Evolutionary conservation across 148 eudicot species (phyloP).

Genomic region (Camellia granthamiana): DNA sequence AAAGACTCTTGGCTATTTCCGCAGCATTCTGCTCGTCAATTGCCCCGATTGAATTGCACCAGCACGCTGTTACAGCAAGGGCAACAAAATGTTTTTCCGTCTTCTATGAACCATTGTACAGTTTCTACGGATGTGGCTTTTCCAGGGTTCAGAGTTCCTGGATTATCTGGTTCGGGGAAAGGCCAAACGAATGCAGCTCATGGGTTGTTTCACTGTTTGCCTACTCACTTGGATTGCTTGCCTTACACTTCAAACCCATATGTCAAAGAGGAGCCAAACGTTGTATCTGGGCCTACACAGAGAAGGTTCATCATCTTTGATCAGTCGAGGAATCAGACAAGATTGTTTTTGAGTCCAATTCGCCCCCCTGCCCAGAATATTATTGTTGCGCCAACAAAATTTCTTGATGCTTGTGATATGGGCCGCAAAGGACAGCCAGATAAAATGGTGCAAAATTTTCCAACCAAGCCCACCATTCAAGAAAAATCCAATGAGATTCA

Average conservation of each 20-base stretch:
- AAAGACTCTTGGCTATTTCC: conserved; percentile 34
- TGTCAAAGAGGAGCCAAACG: conserved; percentile 26
- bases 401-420: conserved; percentile 16
- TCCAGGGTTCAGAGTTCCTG: conserved; percentile 30
- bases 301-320: conserved; percentile 62
- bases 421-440: conserved; percentile 5
- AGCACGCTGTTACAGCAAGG: conserved; percentile 30
- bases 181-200: conserved; percentile 27
- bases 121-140: conserved; percentile 32
- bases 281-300: conserved; percentile 23
- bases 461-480: conserved; percentile 22
- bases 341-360: conserved; percentile 42
- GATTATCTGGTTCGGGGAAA: conserved; percentile 20
- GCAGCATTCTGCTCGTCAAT: conserved; percentile 42
- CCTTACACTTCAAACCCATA: conserved; percentile 18
- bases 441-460: conserved; percentile 22
- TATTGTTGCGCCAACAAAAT: conserved; percentile 12
- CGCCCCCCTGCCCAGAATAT: conserved; percentile 32
- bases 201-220: conserved; percentile 18
- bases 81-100: conserved; percentile 40
- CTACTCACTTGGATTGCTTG: conserved; percentile 24
- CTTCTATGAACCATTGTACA: conserved; percentile 24
- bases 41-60: conserved; percentile 33
- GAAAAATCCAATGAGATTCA: conserved; percentile 49
- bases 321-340: conserved; percentile 47